A percentile compares a stretch with the other conserved stretches of the same genome.
Conservation (phyloP, 176 grass and related monocot genomes). For the Bromus sterilis region DNA sequence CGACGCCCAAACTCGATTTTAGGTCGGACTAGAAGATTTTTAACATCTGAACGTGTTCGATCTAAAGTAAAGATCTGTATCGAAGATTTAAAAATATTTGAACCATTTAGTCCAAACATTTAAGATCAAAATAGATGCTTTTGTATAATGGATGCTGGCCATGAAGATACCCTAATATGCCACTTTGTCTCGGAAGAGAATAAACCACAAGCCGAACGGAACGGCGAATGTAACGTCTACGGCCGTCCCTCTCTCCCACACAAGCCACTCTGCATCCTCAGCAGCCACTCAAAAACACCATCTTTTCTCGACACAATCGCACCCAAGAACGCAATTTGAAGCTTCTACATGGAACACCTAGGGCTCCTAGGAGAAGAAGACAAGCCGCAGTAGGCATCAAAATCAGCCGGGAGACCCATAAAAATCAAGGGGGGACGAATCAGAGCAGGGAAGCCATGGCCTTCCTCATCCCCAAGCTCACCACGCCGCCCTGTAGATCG, state of each 20-base stretch:
- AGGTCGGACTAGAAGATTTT: no score
- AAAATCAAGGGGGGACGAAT: neutral
- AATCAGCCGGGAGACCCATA: neutral
- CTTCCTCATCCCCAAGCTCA: conserved; percentile 88
- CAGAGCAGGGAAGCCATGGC: conserved; percentile 40
- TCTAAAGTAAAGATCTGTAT: no score
- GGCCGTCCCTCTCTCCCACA: neutral
- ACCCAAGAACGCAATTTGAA: conserved; percentile 21
- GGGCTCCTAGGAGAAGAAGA: neutral
- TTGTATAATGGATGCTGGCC: no score
- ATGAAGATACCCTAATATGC: no score
- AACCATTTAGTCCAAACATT: no score
- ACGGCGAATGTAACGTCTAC: neutral
- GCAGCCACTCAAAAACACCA: conserved; percentile 50
- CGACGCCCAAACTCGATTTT: no score
- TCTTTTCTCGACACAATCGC: conserved; percentile 24
- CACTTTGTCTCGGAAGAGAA: no score
- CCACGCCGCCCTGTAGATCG: conserved; percentile 44
- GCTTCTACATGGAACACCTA: conserved; percentile 25
- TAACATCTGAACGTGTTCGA: no score
- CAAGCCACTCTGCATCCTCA: conserved; percentile 18
- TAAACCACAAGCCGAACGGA: no score
- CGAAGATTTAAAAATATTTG: no score
- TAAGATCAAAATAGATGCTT: no score
- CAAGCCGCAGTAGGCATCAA: neutral